These are phyloP conservation scores for Pholiota adiposa DNA, from an alignment of 1,284 basidiomycete genomes.

Conservation along the genomic window DNA sequence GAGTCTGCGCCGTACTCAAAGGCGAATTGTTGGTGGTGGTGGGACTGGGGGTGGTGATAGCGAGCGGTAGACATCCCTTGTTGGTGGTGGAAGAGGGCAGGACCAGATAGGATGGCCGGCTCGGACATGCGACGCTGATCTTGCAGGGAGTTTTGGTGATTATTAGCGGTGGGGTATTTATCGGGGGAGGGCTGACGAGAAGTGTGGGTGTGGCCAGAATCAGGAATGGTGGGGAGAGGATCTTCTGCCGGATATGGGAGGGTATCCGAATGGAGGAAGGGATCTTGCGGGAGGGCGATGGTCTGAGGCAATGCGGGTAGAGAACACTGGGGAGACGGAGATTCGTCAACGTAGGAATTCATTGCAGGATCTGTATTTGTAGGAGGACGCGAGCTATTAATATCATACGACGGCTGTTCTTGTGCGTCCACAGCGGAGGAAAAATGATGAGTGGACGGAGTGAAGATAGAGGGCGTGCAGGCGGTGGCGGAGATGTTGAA, in stretches of 20 bases:
- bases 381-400: constrained; percentile 31
- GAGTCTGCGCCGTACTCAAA: not conserved
- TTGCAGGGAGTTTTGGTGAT: constrained; percentile 35
- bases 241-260: constrained; percentile 35
- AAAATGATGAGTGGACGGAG: constrained; percentile 23
- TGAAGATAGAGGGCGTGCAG: not conserved
- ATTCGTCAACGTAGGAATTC: constrained; percentile 39
- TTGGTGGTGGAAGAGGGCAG: constrained; percentile 37
- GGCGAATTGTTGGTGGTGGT: constrained; percentile 34
- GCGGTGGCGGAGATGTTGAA: constrained; percentile 5
- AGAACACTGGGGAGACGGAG: constrained; percentile 46
- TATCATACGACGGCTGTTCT: constrained; percentile 30
- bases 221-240: constrained; percentile 37
- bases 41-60: constrained; percentile 30
- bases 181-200: constrained; percentile 36
- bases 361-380: constrained; percentile 28
- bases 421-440: constrained; percentile 25
- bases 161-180: constrained; percentile 41
- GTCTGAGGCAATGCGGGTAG: constrained; percentile 43
- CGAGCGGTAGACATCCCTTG: constrained; percentile 22
- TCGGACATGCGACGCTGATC: constrained; percentile 71
- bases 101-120: constrained; percentile 46
- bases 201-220: constrained; percentile 33
- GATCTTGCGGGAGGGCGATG: constrained; percentile 46
- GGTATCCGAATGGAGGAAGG: constrained; percentile 45